A percentile compares a stretch with the other conserved stretches of the same genome.
These are phyloP conservation scores for Glaciozyma antarctica DNA, from an alignment of 768 basidiomycete genomes.

Conservation along the genomic window DNA sequence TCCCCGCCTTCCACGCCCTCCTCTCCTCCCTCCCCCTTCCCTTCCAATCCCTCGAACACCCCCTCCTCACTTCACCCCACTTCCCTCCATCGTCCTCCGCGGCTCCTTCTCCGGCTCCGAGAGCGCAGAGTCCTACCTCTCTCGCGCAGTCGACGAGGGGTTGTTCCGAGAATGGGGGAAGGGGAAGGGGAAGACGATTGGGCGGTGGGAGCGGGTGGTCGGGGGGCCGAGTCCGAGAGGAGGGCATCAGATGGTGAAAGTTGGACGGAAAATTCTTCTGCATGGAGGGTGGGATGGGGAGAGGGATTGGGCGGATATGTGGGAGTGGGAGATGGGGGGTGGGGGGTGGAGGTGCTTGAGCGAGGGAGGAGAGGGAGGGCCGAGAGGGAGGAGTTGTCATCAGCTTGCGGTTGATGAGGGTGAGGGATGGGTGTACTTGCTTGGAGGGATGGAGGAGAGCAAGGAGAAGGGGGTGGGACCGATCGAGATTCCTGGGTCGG, in stretches of 20 bases:
- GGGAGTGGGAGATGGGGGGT: slow-evolving; percentile 24
- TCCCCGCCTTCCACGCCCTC: slow-evolving; percentile 7
- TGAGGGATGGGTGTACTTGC: slow-evolving; percentile 28
- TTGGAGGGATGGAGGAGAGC: slow-evolving; percentile 10
- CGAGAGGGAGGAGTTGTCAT: slow-evolving; percentile 23
- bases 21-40: not conserved
- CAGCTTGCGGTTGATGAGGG: slow-evolving; percentile 22
- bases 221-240: slow-evolving; percentile 9
- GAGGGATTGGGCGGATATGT: slow-evolving; percentile 15
- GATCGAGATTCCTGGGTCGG: not conserved
- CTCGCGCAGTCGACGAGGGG: not conserved
- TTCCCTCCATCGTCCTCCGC: slow-evolving; percentile 2
- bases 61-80: slow-evolving; percentile 5
- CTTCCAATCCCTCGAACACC: slow-evolving; percentile 13
- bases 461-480: not conserved
- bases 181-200: slow-evolving; percentile 7
- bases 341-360: not conserved
- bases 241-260: slow-evolving; percentile 27
- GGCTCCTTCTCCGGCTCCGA: slow-evolving; percentile 7
- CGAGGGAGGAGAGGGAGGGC: not conserved
- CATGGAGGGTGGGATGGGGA: slow-evolving; percentile 25
- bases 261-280: slow-evolving; percentile 19
- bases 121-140: slow-evolving; percentile 10
- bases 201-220: slow-evolving; percentile 5
- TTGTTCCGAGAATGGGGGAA: slow-evolving; percentile 13